Conservation (phyloP, 1,139 yeast genomes). For the Citeromyces hawaiiensis region DNA sequence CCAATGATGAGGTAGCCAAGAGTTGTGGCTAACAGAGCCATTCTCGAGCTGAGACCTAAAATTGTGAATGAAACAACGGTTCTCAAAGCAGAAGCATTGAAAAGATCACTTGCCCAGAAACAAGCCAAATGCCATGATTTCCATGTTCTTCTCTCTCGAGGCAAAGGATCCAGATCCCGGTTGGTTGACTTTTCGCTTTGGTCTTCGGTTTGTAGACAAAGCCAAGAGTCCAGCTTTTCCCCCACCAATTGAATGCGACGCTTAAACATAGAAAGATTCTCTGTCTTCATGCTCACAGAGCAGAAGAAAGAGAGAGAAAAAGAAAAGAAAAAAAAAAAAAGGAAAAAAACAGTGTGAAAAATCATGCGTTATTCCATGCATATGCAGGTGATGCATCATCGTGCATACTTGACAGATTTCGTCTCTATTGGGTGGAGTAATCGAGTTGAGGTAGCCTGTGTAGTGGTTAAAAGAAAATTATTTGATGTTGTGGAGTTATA, state of each 20-base stretch:
- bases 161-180: constrained; percentile 13
- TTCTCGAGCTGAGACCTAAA: constrained; percentile 25
- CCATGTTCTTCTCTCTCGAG: constrained; percentile 14
- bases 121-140: constrained; percentile 10
- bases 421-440: too few relatives aligned
- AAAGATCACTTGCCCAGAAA: constrained; percentile 12
- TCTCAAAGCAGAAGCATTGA: constrained; percentile 13
- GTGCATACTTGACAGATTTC: too few relatives aligned
- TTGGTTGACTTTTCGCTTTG: neutral
- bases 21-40: constrained; percentile 24
- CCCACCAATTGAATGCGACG: neutral
- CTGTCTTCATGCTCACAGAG: too few relatives aligned
- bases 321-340: too few relatives aligned
- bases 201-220: neutral
- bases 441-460: too few relatives aligned
- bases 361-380: too few relatives aligned
- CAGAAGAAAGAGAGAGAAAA: too few relatives aligned
- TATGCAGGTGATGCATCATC: too few relatives aligned
- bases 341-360: too few relatives aligned
- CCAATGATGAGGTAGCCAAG: constrained; percentile 28
- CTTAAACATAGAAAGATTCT: too few relatives aligned
- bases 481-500: too few relatives aligned
- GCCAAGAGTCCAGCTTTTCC: neutral
- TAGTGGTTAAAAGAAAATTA: too few relatives aligned
- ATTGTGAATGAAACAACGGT: constrained; percentile 23